Evolutionary conservation across 495 filamentous ascomycete genomes (phyloP), one percentile per base, ranked within the genome.

Genomic region (Aspergillus nanangensis): DNA sequence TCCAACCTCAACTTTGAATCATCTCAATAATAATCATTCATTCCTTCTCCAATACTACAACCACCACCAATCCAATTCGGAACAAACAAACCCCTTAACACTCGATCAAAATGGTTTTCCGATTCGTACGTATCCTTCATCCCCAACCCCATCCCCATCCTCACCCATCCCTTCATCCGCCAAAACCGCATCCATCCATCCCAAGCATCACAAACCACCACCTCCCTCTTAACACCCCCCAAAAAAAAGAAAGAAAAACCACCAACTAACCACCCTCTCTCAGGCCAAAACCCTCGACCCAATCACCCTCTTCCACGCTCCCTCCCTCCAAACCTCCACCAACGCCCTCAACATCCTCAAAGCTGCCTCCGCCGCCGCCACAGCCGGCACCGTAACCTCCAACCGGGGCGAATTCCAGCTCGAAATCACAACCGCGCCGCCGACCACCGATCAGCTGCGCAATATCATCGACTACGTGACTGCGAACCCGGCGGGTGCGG

Each of bases 281-380:
- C 52, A 91, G 86, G 76, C 77, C 66, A 91, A 90, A 79, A 75
- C 85, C 51, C 77, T 88, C 67, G 89, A 97, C 74, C 82, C 95
- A 50, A 83, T 98, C 57, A 96, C 90, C 46, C 84, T 98, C 73
- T 98, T 97, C 79, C 92, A 96, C 78, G 81, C 83, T 53, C 79
- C 92, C 19, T 69, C 67, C 32, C 67, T 75, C 14, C 70, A 81
- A 3, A 64, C 80, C 52, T 95, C 88, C 2, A 73, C 74, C 11
- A 79, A 81, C 34, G 79, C 80, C 23, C 76, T 84, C 18, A 82
- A 80, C 20, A 63, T 91, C 40, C 80, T 97, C 19, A 91, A 92
- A 60, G 79, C 87, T 64, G 71, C 79, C 9, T 83, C 83, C 3
- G 77, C 80, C n/a, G 71, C 71, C 10, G 83, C 86, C 8, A 19